phyloP scores from a whole-genome alignment of 2,329 filamentous ascomycete genomes.

The Exophiala phaeomuriformis region DNA sequence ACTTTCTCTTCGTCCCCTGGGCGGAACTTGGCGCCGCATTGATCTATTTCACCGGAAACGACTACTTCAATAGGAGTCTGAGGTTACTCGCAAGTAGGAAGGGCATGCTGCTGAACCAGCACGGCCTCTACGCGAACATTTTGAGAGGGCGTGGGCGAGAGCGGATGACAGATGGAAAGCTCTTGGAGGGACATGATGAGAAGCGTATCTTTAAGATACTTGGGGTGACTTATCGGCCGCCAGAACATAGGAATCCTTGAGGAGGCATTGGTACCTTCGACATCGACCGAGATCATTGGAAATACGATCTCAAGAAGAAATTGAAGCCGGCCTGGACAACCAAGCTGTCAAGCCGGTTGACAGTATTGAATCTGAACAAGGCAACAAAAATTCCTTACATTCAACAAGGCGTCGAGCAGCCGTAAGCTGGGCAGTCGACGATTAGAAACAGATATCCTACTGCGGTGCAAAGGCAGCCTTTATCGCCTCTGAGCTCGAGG shows the following conservation, averaged over 20 bases:
- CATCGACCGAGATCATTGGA: not conserved
- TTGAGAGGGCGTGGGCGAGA: slow-evolving; percentile 51
- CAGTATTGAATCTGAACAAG: no score
- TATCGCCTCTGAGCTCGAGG: not conserved
- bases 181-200: slow-evolving; percentile 70
- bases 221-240: slow-evolving; percentile 72
- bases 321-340: not conserved
- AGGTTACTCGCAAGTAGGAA: slow-evolving; percentile 71
- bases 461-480: no score
- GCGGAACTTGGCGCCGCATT: slow-evolving; percentile 74
- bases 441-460: no score
- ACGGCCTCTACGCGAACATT: slow-evolving; percentile 67
- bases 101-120: slow-evolving; percentile 77
- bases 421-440: no score
- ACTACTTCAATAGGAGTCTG: slow-evolving; percentile 87
- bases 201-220: slow-evolving; percentile 72
- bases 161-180: slow-evolving; percentile 58
- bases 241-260: slow-evolving; percentile 43
- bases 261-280: not conserved
- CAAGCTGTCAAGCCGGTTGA: not conserved
- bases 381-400: no score
- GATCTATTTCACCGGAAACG: slow-evolving; percentile 94
- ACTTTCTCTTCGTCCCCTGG: slow-evolving; percentile 75
- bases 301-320: not conserved
- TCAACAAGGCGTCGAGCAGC: no score